phyloP scores from a whole-genome alignment of 148 eudicot genomes.

The Polygonum maritimum region DNA sequence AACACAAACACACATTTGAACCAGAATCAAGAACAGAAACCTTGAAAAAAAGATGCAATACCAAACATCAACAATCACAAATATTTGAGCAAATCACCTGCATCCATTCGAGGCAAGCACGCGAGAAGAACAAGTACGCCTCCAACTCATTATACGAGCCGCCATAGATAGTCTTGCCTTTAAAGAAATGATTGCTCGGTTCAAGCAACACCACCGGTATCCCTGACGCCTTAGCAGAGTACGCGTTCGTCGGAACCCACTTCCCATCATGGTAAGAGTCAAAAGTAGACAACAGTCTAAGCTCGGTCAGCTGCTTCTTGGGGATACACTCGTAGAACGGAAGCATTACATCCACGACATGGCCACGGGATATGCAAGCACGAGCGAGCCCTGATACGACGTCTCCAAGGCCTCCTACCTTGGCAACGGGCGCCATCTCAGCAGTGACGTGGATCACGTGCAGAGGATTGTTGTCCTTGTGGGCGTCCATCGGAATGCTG shows the following conservation, averaged over 20 bases:
- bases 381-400: conserved; percentile 92
- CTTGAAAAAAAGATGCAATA: neutral
- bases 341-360: conserved; percentile 64
- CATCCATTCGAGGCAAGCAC: conserved; percentile 93
- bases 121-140: conserved; percentile 73
- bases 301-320: conserved; percentile 43
- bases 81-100: conserved; percentile 37
- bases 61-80: neutral
- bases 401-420: conserved; percentile 92
- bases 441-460: conserved; percentile 74
- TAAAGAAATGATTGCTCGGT: conserved; percentile 63
- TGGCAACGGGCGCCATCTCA: conserved; percentile 89
- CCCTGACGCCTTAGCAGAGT: conserved; percentile 54
- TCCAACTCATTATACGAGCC: conserved; percentile 82
- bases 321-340: conserved; percentile 82
- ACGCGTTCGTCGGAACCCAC: conserved; percentile 70
- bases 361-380: conserved; percentile 76
- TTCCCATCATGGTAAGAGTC: conserved; percentile 57
- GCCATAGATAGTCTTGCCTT: conserved; percentile 64
- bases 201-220: conserved; percentile 65
- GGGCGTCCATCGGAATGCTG: conserved; percentile 19
- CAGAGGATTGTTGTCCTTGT: conserved; percentile 48
- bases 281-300: conserved; percentile 44
- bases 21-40: neutral
- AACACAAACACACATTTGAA: neutral